Conservation (phyloP, 2,329 filamentous ascomycete genomes). For the Talaromyces sp. region DNA sequence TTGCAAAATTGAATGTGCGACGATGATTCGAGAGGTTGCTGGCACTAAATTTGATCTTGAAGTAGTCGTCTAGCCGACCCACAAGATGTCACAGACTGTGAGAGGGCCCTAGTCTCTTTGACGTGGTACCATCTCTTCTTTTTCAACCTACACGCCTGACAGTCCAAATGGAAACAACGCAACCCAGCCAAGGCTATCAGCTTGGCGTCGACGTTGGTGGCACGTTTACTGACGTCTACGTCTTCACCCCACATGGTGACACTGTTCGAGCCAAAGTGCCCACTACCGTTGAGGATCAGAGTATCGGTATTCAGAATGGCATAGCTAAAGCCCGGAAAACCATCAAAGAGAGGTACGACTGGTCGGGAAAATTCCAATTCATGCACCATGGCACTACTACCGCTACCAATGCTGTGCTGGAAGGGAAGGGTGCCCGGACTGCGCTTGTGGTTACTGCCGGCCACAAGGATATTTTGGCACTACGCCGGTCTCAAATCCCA, state of each 20-base stretch:
- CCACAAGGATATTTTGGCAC: slow-evolving; percentile 53
- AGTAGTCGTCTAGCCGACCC: too few relatives aligned
- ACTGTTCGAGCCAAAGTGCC: slow-evolving; percentile 51
- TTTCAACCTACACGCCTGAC: too few relatives aligned
- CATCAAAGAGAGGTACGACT: slow-evolving; percentile 43
- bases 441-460: slow-evolving; percentile 53
- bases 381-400: slow-evolving; percentile 47
- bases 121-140: too few relatives aligned
- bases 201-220: too few relatives aligned
- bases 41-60: too few relatives aligned
- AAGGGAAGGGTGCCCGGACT: slow-evolving; percentile 53
- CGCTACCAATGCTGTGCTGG: slow-evolving; percentile 54
- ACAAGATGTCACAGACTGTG: too few relatives aligned
- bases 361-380: slow-evolving; percentile 48
- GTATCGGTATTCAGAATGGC: slow-evolving; percentile 51
- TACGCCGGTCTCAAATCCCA: slow-evolving; percentile 54
- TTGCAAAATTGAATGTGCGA: too few relatives aligned
- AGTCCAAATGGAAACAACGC: too few relatives aligned
- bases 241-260: slow-evolving; percentile 49
- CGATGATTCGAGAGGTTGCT: too few relatives aligned
- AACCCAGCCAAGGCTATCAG: too few relatives aligned
- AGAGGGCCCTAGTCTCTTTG: too few relatives aligned
- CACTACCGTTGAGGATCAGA: slow-evolving; percentile 51
- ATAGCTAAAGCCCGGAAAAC: slow-evolving; percentile 46
- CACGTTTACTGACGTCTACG: slow-evolving; percentile 54